Evolutionary conservation across 2,329 filamentous ascomycete genomes (phyloP), one percentile per base, ranked within the genome.

Genomic region (Penicillium vulpinum): DNA sequence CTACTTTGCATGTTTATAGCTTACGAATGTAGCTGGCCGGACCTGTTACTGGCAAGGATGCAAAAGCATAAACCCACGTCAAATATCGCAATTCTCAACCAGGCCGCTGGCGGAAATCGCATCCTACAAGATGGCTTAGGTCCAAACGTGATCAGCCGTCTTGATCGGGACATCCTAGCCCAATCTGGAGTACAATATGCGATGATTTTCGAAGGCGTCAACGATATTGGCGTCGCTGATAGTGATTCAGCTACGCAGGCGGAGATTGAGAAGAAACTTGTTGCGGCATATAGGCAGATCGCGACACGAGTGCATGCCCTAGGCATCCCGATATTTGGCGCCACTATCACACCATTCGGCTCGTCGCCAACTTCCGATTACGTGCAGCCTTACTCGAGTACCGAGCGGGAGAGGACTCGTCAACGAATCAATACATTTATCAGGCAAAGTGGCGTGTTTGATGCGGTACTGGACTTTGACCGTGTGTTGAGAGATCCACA

Each of bases 41-140:
- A 87, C 63, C 74, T 84, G 0, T 73, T 88, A 16, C 73, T 85
- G 28, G 73, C 74, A 13, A 77, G 78, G 54, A 73, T 87, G 76
- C 79, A 83, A 65, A 66, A 79, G 62, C 67, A 77, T 45, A 67
- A 70, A 10, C 61, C 70, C 13, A 80, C 81, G 45, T 75, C 73
- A 22, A 73, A 81, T 58, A 79, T 89, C 49, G 80, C 80, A 13
- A 73, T 89, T 13, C 77, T 81, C 60, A 89, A 89, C 73, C 83
- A 88, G 71, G 87, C 86, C 1, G 86, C 86, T 1, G 87, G 87
- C 43, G 87, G 87, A n/a, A 89, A 89, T 70, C 76, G 85, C 0
- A 79, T 89, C 2, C 78, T 89, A 0, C 73, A 75, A 10, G 85
- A 87, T 50, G 83, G 86, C 0, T 77, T 88, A 0, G 86, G 87